phyloP scores from a whole-genome alignment of 164 flowering plant species.

The Taxillus chinensis region DNA sequence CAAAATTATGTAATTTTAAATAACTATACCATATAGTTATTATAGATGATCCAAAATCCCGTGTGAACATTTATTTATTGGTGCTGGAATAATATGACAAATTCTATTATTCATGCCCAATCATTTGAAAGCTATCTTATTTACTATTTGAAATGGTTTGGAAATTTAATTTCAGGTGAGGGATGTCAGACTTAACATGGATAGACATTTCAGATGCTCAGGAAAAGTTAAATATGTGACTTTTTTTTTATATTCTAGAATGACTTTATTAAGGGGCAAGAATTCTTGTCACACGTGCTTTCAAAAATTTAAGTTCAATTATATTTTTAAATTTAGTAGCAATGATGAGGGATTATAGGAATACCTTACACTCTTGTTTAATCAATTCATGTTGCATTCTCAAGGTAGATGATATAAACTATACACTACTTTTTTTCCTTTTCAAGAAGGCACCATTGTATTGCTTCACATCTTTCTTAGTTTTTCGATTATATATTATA shows the following conservation, averaged over 20 bases:
- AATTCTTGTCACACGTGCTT: slow-evolving; percentile 15
- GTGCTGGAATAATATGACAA: not conserved
- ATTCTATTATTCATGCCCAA: not conserved
- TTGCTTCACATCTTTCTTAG: slow-evolving; percentile 2
- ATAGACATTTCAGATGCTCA: slow-evolving; percentile 88
- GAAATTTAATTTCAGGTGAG: slow-evolving; percentile 57
- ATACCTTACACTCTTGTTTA: slow-evolving; percentile 53
- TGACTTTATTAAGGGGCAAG: slow-evolving; percentile 3
- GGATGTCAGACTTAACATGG: slow-evolving; percentile 95
- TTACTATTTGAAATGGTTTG: not conserved
- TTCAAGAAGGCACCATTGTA: slow-evolving; percentile 3
- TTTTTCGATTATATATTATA: slow-evolving; percentile 7
- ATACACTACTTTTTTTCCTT: slow-evolving; percentile 9
- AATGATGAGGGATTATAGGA: slow-evolving; percentile 58
- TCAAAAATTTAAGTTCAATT: slow-evolving; percentile 34
- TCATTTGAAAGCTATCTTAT: not conserved
- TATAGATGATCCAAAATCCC: no score
- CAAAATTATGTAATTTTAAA: no score
- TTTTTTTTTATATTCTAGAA: slow-evolving; percentile 5
- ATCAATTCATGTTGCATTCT: slow-evolving; percentile 53
- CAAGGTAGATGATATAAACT: slow-evolving; percentile 55
- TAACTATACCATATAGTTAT: no score
- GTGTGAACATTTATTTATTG: not conserved
- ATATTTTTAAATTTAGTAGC: slow-evolving; percentile 48
- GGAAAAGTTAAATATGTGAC: slow-evolving; percentile 94